Evolutionary conservation across 2,329 filamentous ascomycete species (phyloP).

Genomic region (Diplodia mutila): DNA sequence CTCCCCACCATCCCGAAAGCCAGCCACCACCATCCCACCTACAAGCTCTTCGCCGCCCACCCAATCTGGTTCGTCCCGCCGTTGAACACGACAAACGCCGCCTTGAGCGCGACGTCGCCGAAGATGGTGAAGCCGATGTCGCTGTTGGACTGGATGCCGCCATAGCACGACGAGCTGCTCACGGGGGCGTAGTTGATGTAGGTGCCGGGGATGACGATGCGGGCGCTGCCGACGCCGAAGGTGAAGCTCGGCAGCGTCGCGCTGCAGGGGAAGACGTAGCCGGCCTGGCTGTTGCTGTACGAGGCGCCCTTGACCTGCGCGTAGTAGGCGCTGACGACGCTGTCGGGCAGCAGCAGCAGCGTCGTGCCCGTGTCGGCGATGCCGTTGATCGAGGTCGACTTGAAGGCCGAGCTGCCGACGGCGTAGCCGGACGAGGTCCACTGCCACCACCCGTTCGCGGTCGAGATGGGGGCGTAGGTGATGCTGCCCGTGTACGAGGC

Average conservation of each 20-base stretch:
- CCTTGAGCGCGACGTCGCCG: conserved; percentile 80
- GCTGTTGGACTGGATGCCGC: conserved; percentile 69
- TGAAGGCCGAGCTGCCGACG: conserved; percentile 47
- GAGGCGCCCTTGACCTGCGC: conserved; percentile 56
- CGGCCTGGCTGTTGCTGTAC: conserved; percentile 55
- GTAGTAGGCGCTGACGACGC: conserved; percentile 64
- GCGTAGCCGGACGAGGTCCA: conserved; percentile 62
- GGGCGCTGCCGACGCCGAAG: conserved; percentile 54
- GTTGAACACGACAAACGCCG: conserved; percentile 60
- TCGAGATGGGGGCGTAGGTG: conserved; percentile 60
- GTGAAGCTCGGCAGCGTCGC: conserved; percentile 58
- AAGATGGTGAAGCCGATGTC: conserved; percentile 69
- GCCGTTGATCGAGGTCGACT: conserved; percentile 51
- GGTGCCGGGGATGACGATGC: conserved; percentile 56
- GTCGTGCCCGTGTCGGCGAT: conserved; percentile 75
- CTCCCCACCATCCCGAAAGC: background rate
- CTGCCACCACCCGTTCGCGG: conserved; percentile 65
- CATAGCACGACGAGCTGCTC: conserved; percentile 63
- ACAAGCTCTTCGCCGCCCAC: conserved; percentile 12
- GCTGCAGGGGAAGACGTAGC: conserved; percentile 60
- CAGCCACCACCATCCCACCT: background rate
- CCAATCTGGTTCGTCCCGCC: conserved; percentile 12
- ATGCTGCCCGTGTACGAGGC: conserved; percentile 62
- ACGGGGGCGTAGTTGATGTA: conserved; percentile 60
- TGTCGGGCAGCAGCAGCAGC: conserved; percentile 62